Base-by-base conservation (phyloP, 2,329 filamentous ascomycete species). In the Lachnellula subtilissima region DNA sequence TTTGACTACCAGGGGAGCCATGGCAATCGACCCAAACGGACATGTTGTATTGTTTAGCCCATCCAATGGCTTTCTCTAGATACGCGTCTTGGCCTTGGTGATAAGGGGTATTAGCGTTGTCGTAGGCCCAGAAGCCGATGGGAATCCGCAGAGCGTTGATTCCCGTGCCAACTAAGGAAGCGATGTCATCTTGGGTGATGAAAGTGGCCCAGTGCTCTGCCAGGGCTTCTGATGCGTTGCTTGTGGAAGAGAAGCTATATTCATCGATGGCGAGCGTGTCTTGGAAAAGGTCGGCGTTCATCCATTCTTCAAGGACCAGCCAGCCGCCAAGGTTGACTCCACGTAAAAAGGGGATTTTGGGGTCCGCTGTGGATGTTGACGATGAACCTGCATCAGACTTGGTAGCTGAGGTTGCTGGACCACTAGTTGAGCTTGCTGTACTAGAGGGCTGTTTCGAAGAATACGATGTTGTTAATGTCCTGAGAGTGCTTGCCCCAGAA, bases 71-170 rank as follows among this genome's bases (percentile, higher is more conserved):
- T 40, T 74, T 72, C 48, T 82, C 78, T 11, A 84, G 69, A 63
- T 82, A 83, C 7, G 52, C 67, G 11, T 75, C 75, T 9, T 78
- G 76, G 5, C 79, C 79, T 52, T 71, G 63, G 7, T 76, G 71
- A 59, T 82, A 84, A 0, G 79, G 77, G 15, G 73, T 72, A 37
- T 75, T 68, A 36, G 71, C 65, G 23, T 78, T 79, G 53, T 79
- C 74, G 60, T 78, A 82, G 12, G 81, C 80, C 81, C 81, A 84
- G 66, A 74, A 84, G 1, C 80, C 80, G 52, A 83, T 74, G 0
- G 81, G 81, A 49, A 84, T 80, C n/a, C 81, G 75, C 8, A 84
- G 76, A 17, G 80, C 68, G 64, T 84, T 83, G 69, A 84, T 79
- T 9, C 81, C 81, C 1, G 78, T 74, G 25, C 75, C 70, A 19